Evolutionary conservation across 495 filamentous ascomycete genomes (phyloP).

Genomic region (Bombardia bombarda): DNA sequence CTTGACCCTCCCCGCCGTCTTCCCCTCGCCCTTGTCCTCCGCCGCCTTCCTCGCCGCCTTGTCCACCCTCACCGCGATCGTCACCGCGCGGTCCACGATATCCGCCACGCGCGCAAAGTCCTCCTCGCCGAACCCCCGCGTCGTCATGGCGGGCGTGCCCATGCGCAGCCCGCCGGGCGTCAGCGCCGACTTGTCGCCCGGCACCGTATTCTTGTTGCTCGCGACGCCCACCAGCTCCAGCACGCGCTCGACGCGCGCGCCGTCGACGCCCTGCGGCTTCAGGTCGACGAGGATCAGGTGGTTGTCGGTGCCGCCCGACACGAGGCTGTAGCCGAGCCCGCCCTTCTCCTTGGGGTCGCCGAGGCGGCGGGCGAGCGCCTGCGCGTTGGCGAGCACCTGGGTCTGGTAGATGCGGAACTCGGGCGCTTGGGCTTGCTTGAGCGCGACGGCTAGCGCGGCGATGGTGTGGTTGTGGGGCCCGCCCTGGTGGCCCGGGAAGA

Average conservation of each 20-base stretch:
- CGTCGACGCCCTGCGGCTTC: conserved; percentile 83
- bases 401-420: conserved; percentile 88
- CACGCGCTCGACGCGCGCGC: conserved; percentile 88
- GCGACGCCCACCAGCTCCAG: conserved; percentile 92
- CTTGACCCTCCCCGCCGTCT: conserved; percentile 72
- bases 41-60: conserved; percentile 71
- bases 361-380: conserved; percentile 71
- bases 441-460: conserved; percentile 84
- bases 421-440: conserved; percentile 84
- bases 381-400: conserved; percentile 78
- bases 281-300: conserved; percentile 94
- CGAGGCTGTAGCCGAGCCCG: conserved; percentile 81
- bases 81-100: conserved; percentile 86
- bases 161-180: conserved; percentile 87
- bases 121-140: conserved; percentile 74
- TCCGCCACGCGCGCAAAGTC: conserved; percentile 89
- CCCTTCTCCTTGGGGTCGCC: conserved; percentile 64
- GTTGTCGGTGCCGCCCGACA: conserved; percentile 92
- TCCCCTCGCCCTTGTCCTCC: conserved; percentile 59
- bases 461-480: conserved; percentile 99
- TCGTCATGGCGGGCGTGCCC: conserved; percentile 96
- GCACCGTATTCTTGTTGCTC: conserved; percentile 97
- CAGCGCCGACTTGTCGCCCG: conserved; percentile 87
- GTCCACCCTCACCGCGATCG: conserved; percentile 74
- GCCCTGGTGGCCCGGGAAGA: conserved; percentile 98